These are phyloP conservation scores for Wickerhamomyces strasburgensis DNA, from an alignment of 805 yeast genomes.

Conservation along the genomic window DNA sequence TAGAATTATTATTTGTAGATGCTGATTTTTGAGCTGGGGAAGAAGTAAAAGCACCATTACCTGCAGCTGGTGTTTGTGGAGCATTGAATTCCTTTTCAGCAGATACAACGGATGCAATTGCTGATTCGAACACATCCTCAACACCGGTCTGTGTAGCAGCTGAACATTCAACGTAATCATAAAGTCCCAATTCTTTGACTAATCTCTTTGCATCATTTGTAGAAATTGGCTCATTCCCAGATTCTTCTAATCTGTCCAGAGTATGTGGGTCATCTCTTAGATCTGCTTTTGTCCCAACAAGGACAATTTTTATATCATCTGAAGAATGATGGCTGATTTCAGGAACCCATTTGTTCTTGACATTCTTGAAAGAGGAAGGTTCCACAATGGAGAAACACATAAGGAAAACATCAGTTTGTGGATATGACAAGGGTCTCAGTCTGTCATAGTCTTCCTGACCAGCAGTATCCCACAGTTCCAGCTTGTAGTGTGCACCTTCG, in stretches of 20 bases:
- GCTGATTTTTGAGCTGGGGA: neutral
- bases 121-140: slow-evolving; percentile 76
- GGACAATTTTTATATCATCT: slow-evolving; percentile 57
- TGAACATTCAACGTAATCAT: slow-evolving; percentile 79
- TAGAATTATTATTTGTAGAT: neutral
- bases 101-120: slow-evolving; percentile 61
- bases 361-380: slow-evolving; percentile 76
- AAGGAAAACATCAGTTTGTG: slow-evolving; percentile 85
- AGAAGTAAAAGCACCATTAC: neutral
- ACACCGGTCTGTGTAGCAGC: slow-evolving; percentile 88
- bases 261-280: slow-evolving; percentile 76
- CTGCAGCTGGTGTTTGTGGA: slow-evolving; percentile 3
- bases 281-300: slow-evolving; percentile 89
- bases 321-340: slow-evolving; percentile 84
- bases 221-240: slow-evolving; percentile 58
- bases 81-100: slow-evolving; percentile 16
- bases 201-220: slow-evolving; percentile 56
- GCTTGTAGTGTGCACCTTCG: slow-evolving; percentile 74
- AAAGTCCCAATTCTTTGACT: slow-evolving; percentile 68
- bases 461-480: slow-evolving; percentile 94
- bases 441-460: slow-evolving; percentile 93
- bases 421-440: slow-evolving; percentile 82
- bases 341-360: slow-evolving; percentile 78
- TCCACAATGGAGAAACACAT: slow-evolving; percentile 82
- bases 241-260: slow-evolving; percentile 56